Conservation (phyloP, 345 rosid genomes). For the Toxicodendron radicans region DNA sequence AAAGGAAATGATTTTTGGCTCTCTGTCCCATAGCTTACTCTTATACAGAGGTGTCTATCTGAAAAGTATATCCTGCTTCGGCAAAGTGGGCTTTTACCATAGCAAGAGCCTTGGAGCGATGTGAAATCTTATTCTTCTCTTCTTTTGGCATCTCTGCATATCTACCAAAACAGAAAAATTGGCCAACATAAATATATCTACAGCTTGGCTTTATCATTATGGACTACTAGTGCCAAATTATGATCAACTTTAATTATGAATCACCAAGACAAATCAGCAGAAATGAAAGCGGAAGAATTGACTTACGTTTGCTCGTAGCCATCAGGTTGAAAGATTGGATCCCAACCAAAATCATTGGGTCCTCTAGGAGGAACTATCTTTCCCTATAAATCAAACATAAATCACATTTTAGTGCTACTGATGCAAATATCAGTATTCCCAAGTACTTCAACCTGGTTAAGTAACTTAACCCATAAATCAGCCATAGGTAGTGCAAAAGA, state of each 20-base stretch:
- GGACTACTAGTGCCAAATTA: background rate
- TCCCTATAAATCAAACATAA: constrained; percentile 58
- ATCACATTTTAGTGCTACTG: background rate
- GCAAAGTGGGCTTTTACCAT: constrained; percentile 70
- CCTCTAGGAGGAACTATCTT: constrained; percentile 88
- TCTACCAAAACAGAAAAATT: constrained; percentile 33
- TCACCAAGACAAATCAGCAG: background rate
- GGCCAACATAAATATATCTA: constrained; percentile 1
- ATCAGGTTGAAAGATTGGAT: constrained; percentile 91
- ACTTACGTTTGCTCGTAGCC: constrained; percentile 77
- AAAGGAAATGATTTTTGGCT: constrained; percentile 9
- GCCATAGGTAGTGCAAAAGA: background rate
- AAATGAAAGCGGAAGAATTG: background rate
- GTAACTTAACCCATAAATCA: too few species aligned
- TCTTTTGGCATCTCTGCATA: constrained; percentile 92
- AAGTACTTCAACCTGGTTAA: background rate
- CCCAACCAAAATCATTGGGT: constrained; percentile 95
- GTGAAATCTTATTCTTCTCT: constrained; percentile 92
- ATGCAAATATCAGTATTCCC: background rate
- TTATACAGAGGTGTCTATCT: constrained; percentile 31
- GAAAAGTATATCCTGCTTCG: constrained; percentile 61
- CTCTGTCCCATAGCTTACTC: constrained; percentile 14
- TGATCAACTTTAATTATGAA: too few species aligned
- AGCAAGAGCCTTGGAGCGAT: constrained; percentile 76
- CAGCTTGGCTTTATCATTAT: background rate